Percentiles rank a stretch among this genome's conserved stretches.
Evolutionary conservation across 2,329 filamentous ascomycete genomes (phyloP).

Genomic region (Diplodia corticola): DNA sequence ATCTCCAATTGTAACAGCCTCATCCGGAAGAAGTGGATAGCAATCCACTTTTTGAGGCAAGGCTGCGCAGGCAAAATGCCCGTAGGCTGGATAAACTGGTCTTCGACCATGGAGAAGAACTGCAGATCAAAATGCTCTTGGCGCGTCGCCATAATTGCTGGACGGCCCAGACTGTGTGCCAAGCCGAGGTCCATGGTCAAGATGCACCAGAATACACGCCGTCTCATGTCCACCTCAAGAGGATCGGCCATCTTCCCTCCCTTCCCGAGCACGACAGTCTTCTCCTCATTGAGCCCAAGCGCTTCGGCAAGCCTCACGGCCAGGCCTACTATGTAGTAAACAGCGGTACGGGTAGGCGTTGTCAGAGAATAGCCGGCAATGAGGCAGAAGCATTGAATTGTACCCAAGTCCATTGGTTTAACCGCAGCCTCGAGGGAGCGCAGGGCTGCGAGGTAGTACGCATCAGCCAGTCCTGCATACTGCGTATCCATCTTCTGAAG

Average conservation of each 20-base stretch:
- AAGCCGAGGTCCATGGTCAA: conserved; percentile 86
- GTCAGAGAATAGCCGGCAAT: conserved; percentile 90
- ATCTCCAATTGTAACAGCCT: conserved; percentile 85
- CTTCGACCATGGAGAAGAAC: conserved; percentile 80
- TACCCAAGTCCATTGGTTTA: conserved; percentile 83
- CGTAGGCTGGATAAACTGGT: conserved; percentile 75
- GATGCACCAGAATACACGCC: conserved; percentile 84
- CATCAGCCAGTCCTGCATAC: conserved; percentile 91
- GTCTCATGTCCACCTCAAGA: conserved; percentile 83
- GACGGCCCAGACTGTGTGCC: conserved; percentile 82
- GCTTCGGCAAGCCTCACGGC: conserved; percentile 87
- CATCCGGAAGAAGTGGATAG: conserved; percentile 94
- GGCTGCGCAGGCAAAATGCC: conserved; percentile 71
- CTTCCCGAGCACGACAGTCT: conserved; percentile 71
- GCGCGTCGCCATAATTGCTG: conserved; percentile 78
- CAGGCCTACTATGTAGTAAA: conserved; percentile 90
- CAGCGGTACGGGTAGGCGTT: conserved; percentile 86
- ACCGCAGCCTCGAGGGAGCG: conserved; percentile 80
- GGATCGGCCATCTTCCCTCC: conserved; percentile 63
- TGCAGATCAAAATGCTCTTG: conserved; percentile 81
- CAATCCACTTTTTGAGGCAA: conserved; percentile 81
- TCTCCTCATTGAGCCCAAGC: conserved; percentile 82
- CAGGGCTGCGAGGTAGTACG: conserved; percentile 90
- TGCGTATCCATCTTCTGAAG: conserved; percentile 87
- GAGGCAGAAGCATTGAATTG: conserved; percentile 83